Percentiles rank a stretch among this genome's conserved stretches.
Evolutionary conservation across 2,329 filamentous ascomycete species (phyloP).

Genomic region (Botrytis deweyae): DNA sequence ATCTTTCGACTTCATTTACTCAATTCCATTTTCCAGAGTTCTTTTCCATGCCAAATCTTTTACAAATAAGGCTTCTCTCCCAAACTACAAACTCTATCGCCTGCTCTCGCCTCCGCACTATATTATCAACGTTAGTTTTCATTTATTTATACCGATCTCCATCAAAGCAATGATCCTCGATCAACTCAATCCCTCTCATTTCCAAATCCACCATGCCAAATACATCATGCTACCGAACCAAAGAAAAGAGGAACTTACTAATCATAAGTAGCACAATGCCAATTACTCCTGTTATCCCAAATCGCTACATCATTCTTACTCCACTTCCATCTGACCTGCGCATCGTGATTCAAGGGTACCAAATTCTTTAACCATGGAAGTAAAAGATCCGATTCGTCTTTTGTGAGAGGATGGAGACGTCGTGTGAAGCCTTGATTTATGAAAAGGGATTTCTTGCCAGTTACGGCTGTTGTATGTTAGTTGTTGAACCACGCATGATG

Average conservation of each 20-base stretch:
- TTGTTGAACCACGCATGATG: not conserved
- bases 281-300: slow-evolving; percentile 57
- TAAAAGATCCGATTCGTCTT: slow-evolving; percentile 51
- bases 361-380: slow-evolving; percentile 43
- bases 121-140: not conserved
- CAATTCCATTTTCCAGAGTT: fast-evolving
- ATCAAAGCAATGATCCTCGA: not conserved
- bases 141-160: not conserved
- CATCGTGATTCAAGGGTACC: slow-evolving; percentile 55
- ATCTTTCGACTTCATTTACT: not conserved
- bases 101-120: slow-evolving; percentile 6
- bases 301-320: slow-evolving; percentile 56
- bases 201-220: too few species aligned
- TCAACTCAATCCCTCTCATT: not conserved
- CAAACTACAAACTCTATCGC: slow-evolving; percentile 13
- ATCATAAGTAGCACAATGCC: slow-evolving; percentile 24
- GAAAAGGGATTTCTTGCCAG: slow-evolving; percentile 49
- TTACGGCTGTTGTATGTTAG: slow-evolving; percentile 10
- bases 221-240: not conserved
- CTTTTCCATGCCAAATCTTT: not conserved
- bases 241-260: not conserved
- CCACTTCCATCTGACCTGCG: slow-evolving; percentile 56
- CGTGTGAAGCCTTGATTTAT: slow-evolving; percentile 49
- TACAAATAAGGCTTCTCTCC: slow-evolving; percentile 4
- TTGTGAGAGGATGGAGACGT: slow-evolving; percentile 42